Conservation (phyloP, 148 eudicot species). For the Fagopyrum tataricum region DNA sequence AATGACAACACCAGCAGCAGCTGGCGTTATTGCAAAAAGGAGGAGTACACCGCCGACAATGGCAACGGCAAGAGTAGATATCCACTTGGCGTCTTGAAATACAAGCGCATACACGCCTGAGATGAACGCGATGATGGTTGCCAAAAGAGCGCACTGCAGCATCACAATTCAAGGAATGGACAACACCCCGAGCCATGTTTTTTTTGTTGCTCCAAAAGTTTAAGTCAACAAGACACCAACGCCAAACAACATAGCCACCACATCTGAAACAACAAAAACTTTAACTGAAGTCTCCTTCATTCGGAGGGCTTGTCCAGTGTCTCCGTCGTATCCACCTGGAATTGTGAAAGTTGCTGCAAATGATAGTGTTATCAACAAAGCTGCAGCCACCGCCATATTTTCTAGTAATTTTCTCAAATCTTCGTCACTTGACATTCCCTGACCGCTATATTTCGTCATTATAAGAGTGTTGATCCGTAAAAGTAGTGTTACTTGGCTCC, state of each 20-base stretch:
- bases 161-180: not conserved
- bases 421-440: too few species aligned
- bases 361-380: constrained; percentile 20
- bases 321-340: constrained; percentile 13
- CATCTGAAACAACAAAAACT: not conserved
- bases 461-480: too few species aligned
- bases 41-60: too few species aligned
- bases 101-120: constrained; percentile 6
- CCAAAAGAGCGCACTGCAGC: constrained; percentile 9
- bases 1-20: too few species aligned
- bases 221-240: not conserved
- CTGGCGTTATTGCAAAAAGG: too few species aligned
- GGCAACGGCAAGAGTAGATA: too few species aligned
- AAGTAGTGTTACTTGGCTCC: too few species aligned
- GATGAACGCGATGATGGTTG: constrained; percentile 14
- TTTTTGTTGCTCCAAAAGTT: not conserved
- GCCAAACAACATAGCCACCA: not conserved
- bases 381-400: constrained; percentile 20
- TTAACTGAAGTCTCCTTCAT: not conserved
- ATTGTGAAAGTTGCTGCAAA: constrained; percentile 21
- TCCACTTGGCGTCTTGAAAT: too few species aligned
- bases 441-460: too few species aligned
- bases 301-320: not conserved
- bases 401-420: constrained; percentile 1
- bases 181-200: not conserved